A percentile compares a stretch with the other conserved stretches of the same genome.
phyloP scores from a whole-genome alignment of 2,329 filamentous ascomycete species.

The Hymenotorrendiella dingleyae region DNA sequence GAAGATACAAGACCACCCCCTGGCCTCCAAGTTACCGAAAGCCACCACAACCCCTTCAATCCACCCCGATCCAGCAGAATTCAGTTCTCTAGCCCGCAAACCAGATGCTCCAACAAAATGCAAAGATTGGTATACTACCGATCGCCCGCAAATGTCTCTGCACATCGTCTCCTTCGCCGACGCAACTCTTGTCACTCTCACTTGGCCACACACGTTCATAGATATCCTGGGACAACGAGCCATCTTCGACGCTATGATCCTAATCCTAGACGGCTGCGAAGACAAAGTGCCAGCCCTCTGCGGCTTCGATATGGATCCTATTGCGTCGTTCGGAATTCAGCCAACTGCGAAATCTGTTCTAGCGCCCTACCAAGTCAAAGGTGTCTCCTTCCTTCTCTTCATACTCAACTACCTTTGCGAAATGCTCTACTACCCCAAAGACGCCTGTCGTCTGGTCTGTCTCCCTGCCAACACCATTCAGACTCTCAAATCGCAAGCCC shows the following conservation, averaged over 20 bases:
- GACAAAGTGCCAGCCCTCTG: slow-evolving; percentile 31
- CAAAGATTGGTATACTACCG: slow-evolving; percentile 35
- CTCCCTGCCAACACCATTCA: slow-evolving; percentile 32
- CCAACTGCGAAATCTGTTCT: slow-evolving; percentile 27
- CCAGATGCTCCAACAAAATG: slow-evolving; percentile 27
- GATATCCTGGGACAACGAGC: slow-evolving; percentile 39
- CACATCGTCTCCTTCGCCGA: background rate
- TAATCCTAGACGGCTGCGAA: slow-evolving; percentile 38
- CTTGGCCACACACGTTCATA: slow-evolving; percentile 41
- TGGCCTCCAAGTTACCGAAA: slow-evolving; percentile 34
- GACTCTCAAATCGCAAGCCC: slow-evolving; percentile 28
- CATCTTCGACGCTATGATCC: slow-evolving; percentile 40
- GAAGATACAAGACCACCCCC: slow-evolving; percentile 35
- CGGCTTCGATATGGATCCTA: slow-evolving; percentile 31
- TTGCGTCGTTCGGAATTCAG: slow-evolving; percentile 25
- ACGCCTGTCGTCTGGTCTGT: slow-evolving; percentile 31
- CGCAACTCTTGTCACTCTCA: slow-evolving; percentile 22
- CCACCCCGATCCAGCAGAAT: slow-evolving; percentile 16
- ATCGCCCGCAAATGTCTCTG: slow-evolving; percentile 33
- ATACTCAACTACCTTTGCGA: slow-evolving; percentile 32
- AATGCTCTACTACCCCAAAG: slow-evolving; percentile 24
- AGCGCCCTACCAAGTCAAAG: slow-evolving; percentile 24
- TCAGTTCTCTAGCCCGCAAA: slow-evolving; percentile 15
- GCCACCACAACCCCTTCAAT: slow-evolving; percentile 27
- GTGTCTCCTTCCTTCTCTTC: slow-evolving; percentile 30